A percentile compares a stretch with the other conserved stretches of the same genome.
These are phyloP conservation scores for Parascedosporium putredinis DNA, from an alignment of 2,329 filamentous ascomycete genomes.

Conservation along the genomic window DNA sequence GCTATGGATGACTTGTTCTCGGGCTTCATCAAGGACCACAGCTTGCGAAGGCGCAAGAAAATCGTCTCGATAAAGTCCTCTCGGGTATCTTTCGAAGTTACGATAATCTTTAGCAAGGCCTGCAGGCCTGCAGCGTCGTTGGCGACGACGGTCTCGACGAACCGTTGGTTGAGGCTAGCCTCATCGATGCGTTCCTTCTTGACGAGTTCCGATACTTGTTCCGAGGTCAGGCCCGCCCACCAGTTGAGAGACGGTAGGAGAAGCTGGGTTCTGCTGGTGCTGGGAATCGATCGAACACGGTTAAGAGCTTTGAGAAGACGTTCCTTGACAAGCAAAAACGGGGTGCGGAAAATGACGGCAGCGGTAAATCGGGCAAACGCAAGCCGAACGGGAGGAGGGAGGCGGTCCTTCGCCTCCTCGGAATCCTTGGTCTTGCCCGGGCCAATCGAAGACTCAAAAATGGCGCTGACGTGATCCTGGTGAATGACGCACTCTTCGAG, in stretches of 20 bases:
- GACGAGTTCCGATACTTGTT: conserved; percentile 36
- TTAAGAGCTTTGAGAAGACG: conserved; percentile 63
- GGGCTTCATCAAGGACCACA: conserved; percentile 64
- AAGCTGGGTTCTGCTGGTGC: conserved; percentile 57
- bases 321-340: conserved; percentile 58
- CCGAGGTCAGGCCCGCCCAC: conserved; percentile 51
- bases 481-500: conserved; percentile 85
- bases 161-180: conserved; percentile 28
- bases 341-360: conserved; percentile 60
- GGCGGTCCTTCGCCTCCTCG: conserved; percentile 41
- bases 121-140: conserved; percentile 43
- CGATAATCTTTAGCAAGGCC: conserved; percentile 37
- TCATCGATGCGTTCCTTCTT: conserved; percentile 31
- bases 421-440: conserved; percentile 28
- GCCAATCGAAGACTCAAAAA: conserved; percentile 37
- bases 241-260: conserved; percentile 64
- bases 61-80: conserved; percentile 49
- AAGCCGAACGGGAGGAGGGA: conserved; percentile 51
- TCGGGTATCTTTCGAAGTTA: conserved; percentile 22
- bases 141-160: conserved; percentile 41
- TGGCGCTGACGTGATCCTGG: conserved; percentile 54
- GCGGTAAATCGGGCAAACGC: conserved; percentile 63
- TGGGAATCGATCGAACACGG: conserved; percentile 60
- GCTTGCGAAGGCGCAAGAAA: conserved; percentile 57
- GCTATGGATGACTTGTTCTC: conserved; percentile 50